phyloP scores from a whole-genome alignment of 177 flowering plant genomes.

The Vitis hybrid region DNA sequence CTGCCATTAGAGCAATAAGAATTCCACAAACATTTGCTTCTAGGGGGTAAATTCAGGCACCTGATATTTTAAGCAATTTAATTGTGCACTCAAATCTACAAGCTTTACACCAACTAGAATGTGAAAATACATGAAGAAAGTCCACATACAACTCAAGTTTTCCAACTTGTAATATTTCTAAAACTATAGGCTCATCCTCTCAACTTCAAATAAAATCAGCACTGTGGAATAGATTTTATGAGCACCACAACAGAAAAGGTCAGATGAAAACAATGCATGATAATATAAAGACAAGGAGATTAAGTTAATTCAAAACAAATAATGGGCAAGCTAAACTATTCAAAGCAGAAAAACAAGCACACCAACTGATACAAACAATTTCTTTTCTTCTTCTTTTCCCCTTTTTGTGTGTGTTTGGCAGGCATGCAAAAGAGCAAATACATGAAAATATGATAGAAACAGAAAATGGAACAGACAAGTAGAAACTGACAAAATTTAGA shows the following conservation, averaged over 20 bases:
- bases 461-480: neutral
- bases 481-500: neutral
- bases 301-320: neutral
- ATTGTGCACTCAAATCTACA: no score
- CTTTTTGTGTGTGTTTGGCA: neutral
- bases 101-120: neutral
- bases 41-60: no score
- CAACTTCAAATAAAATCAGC: neutral
- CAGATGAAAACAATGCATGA: neutral
- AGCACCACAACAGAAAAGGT: neutral
- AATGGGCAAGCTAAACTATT: neutral
- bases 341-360: neutral
- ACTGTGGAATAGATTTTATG: no score
- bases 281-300: neutral
- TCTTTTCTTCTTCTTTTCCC: no score
- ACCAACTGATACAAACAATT: no score
- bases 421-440: neutral
- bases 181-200: neutral
- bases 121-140: neutral
- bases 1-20: no score
- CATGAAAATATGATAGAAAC: neutral
- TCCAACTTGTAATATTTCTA: neutral
- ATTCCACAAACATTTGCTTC: neutral
- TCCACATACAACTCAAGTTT: neutral
- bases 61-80: no score